Conservation (phyloP, 805 yeast species). For the Sporopachydermia quercuum region DNA sequence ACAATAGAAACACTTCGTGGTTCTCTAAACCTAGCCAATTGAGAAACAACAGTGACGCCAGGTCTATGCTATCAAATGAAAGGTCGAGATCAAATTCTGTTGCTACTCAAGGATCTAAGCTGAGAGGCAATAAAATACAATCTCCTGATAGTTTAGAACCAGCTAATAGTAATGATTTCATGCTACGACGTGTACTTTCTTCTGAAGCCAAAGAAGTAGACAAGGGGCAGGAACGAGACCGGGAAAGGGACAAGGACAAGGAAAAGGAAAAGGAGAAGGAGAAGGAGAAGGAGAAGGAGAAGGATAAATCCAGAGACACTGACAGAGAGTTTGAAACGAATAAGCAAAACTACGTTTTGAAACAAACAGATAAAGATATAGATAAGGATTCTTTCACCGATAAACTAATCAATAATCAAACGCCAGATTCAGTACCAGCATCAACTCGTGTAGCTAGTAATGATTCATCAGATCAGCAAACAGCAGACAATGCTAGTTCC, state of each 20-base stretch:
- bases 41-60: neutral
- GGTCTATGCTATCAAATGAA: neutral
- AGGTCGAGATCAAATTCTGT: constrained; percentile 7
- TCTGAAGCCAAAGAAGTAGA: neutral
- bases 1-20: neutral
- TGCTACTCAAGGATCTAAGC: constrained; percentile 5
- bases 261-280: neutral
- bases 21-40: neutral
- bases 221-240: neutral
- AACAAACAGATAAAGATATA: too few species aligned
- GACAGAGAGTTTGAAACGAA: neutral
- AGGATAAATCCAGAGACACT: neutral
- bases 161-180: neutral
- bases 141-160: neutral
- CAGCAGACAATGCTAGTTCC: neutral
- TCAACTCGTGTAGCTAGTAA: too few species aligned
- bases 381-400: too few species aligned
- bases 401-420: too few species aligned
- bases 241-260: neutral
- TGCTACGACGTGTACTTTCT: neutral
- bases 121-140: constrained; percentile 2
- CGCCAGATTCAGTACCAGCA: too few species aligned
- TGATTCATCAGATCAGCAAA: neutral
- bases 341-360: neutral
- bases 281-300: neutral